Conservation (phyloP, 2,329 filamentous ascomycete species). For the Colletotrichum spinosum region DNA sequence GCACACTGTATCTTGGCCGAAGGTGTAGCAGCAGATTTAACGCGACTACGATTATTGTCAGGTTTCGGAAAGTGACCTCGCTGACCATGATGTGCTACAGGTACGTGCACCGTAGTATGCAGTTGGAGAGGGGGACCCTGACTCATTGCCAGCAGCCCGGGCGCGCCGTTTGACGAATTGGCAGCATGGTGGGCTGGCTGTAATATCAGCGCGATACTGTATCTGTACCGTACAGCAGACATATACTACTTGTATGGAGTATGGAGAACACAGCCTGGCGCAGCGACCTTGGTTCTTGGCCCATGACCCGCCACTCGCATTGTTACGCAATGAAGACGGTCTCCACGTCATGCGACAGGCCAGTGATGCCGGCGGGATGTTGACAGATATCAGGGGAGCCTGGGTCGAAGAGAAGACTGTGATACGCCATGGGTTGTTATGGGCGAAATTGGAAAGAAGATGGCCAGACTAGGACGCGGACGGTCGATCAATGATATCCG, state of each 20-base stretch:
- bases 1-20: slow-evolving; percentile 2
- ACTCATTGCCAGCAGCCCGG: slow-evolving; percentile 25
- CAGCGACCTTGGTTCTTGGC: slow-evolving; percentile 16
- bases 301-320: slow-evolving; percentile 32
- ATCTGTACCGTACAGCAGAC: slow-evolving; percentile 3
- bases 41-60: too few relatives aligned
- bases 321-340: slow-evolving; percentile 27
- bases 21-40: too few relatives aligned
- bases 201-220: too few relatives aligned
- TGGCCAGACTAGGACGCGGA: slow-evolving; percentile 3
- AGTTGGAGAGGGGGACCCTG: slow-evolving; percentile 17
- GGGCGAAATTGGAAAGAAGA: slow-evolving; percentile 17
- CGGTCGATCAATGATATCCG: slow-evolving; percentile 17
- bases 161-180: slow-evolving; percentile 33
- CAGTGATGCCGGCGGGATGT: slow-evolving; percentile 10
- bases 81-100: too few relatives aligned
- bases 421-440: slow-evolving; percentile 18
- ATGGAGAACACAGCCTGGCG: slow-evolving; percentile 3
- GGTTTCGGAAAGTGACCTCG: too few relatives aligned
- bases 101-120: not conserved
- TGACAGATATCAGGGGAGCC: slow-evolving; percentile 11
- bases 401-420: slow-evolving; percentile 13
- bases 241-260: not conserved
- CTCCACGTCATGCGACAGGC: slow-evolving; percentile 34
- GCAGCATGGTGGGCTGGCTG: slow-evolving; percentile 1